Evolutionary conservation across 805 yeast species (phyloP).

Genomic region (Saccharomycopsis oosterbeekiorum): DNA sequence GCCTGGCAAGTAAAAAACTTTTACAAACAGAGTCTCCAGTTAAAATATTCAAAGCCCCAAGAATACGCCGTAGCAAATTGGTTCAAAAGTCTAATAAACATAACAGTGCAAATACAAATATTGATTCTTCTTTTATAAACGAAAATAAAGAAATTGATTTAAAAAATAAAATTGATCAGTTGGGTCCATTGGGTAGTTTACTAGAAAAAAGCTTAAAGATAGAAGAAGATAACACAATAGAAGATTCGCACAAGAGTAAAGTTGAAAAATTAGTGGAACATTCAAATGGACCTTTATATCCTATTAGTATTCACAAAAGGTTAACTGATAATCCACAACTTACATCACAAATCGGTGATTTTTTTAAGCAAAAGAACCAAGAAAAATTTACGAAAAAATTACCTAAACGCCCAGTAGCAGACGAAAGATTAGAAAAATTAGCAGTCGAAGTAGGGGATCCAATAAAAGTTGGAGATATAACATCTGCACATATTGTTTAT

Average conservation of each 20-base stretch:
- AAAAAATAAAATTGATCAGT: conserved; percentile 7
- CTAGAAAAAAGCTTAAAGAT: conserved; percentile 25
- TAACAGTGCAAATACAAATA: conserved; percentile 5
- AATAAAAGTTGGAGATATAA: conserved; percentile 78
- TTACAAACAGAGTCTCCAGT: conserved; percentile 25
- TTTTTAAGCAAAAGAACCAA: conserved; percentile 9
- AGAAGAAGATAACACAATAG: conserved; percentile 25
- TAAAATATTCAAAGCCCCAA: conserved; percentile 38
- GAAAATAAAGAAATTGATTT: conserved; percentile 19
- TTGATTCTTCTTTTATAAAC: conserved; percentile 9
- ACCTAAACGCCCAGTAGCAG: conserved; percentile 19
- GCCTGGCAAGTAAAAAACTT: background rate
- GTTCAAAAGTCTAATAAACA: background rate
- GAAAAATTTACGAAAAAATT: conserved; percentile 5
- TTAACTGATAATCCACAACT: conserved; percentile 14
- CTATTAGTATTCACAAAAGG: conserved; percentile 17
- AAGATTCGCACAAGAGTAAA: conserved; percentile 25
- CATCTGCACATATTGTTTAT: conserved; percentile 84
- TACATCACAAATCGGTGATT: conserved; percentile 15
- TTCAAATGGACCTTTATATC: conserved; percentile 45
- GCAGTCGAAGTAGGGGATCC: conserved; percentile 83
- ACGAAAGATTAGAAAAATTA: conserved; percentile 28
- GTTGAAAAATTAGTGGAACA: conserved; percentile 33
- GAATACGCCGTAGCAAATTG: conserved; percentile 29
- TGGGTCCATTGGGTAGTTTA: conserved; percentile 23